Conservation (phyloP, 192 early-diverging fungal genomes). For the Linnemannia zychae region DNA sequence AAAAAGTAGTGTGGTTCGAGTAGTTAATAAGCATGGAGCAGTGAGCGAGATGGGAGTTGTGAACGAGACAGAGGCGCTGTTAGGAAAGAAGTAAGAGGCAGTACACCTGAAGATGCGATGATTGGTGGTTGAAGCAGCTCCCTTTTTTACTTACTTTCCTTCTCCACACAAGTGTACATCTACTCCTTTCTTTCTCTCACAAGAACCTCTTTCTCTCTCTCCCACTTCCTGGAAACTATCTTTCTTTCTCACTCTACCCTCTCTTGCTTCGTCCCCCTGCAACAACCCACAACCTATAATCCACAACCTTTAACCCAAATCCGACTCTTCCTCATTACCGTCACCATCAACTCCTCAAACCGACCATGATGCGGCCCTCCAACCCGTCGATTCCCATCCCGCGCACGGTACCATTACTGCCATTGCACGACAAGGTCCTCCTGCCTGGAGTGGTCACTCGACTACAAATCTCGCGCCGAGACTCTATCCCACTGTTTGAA, state of each 20-base stretch:
- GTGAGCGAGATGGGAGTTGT: no score
- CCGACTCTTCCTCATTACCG: not conserved
- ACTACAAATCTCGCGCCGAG: conserved; percentile 68
- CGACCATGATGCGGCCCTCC: conserved; percentile 18
- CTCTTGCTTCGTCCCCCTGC: no score
- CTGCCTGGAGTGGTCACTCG: conserved; percentile 75
- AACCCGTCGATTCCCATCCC: conserved; percentile 56
- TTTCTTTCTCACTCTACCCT: not conserved
- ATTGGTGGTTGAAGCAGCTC: no score
- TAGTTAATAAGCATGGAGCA: no score
- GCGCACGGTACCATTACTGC: conserved; percentile 61
- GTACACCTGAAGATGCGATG: no score
- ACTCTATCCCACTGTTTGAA: conserved; percentile 67
- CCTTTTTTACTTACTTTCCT: conserved; percentile 1
- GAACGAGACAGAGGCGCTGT: no score
- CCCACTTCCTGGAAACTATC: not conserved
- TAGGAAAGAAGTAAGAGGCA: no score
- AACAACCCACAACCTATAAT: no score
- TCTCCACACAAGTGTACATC: not conserved
- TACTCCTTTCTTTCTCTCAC: not conserved
- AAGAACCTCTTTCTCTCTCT: no score
- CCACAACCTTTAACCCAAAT: no score
- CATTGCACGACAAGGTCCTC: conserved; percentile 69
- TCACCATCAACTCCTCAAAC: not conserved
- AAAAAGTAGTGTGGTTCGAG: no score